Evolutionary conservation across 768 basidiomycete genomes (phyloP), one percentile per base, ranked within the genome.

Genomic region (Asterophora lycoperdoides): DNA sequence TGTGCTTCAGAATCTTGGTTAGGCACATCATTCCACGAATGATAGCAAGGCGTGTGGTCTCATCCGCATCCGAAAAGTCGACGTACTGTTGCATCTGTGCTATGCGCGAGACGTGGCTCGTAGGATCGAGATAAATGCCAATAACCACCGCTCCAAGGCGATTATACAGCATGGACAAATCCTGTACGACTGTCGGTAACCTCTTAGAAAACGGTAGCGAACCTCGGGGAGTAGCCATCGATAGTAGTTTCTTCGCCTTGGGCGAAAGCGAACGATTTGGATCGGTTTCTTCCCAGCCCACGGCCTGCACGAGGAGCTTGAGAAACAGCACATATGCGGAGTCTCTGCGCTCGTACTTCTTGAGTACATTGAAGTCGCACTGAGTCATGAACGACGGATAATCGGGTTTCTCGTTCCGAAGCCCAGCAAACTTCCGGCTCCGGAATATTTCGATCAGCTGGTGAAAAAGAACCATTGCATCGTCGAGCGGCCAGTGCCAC

Each of bases 91-190:
- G 79, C 5, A 86, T 84, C 44, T 80, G 81, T n/a, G 73, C 65
- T 35, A 93, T 64, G 13, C 86, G 80, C 37, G 75, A 72, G 4
- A 66, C 66, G 39, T 75, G 66, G 17, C 76, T 74, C 2, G 70
- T 56, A 1, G 70, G 60, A 39, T 86, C 80, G 38, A 96, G 76
- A 56, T 83, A 77, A 36, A 88, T 74, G 4, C 81, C 83, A 20
- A 89, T 71, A 5, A 85, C 79, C 54, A 87, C 71, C 9, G 87
- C 83, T 41, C 78, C 80, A 57, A 89, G 81, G 8, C 93, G 81
- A 64, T 96, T 96, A 65, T 85, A 81, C 29, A 95, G 72, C 76
- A 83, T 83, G 1, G 89, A 86, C 2, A 88, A 71, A 32, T 87
- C 80, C 29, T 75, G 69, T 2, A 62, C 52, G 0, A 72, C 68